phyloP scores from a whole-genome alignment of 768 basidiomycete species.

The Leccinum olivaceopallidum region DNA sequence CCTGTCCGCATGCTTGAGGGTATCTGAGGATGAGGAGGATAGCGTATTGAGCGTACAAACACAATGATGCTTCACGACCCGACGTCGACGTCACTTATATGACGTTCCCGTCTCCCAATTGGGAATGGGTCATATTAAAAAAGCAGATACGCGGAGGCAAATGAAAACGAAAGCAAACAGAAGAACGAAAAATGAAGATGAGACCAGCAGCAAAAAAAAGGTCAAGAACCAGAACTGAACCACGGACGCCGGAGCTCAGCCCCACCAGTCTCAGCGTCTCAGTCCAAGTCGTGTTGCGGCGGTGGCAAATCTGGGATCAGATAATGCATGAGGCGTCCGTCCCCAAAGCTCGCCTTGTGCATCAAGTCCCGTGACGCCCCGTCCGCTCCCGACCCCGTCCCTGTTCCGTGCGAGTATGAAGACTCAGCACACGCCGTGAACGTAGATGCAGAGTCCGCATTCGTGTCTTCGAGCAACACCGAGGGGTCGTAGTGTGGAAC shows the following conservation, averaged over 20 bases:
- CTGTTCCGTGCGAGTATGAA: conserved; percentile 31
- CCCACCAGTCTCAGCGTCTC: background rate
- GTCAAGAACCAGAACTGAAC: background rate
- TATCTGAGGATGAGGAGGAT: conserved; percentile 3
- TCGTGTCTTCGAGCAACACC: conserved; percentile 24
- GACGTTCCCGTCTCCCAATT: conserved; percentile 2
- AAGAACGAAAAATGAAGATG: background rate
- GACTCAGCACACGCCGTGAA: conserved; percentile 26
- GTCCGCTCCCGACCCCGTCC: conserved; percentile 7
- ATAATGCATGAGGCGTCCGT: conserved; percentile 51
- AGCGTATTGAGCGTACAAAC: conserved; percentile 1
- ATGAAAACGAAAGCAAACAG: background rate
- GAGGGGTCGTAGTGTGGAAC: conserved; percentile 52
- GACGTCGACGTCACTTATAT: background rate
- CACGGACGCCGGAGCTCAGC: background rate
- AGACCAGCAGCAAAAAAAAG: background rate
- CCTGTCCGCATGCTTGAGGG: background rate
- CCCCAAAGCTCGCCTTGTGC: conserved; percentile 49
- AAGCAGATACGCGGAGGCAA: background rate
- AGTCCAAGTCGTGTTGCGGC: conserved; percentile 29
- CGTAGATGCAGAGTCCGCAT: conserved; percentile 24
- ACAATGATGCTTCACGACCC: background rate
- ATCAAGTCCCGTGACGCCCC: conserved; percentile 25
- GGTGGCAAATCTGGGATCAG: conserved; percentile 60
- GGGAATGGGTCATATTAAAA: conserved; percentile 2